Percentiles rank a stretch among this genome's conserved stretches.
Evolutionary conservation across 768 basidiomycete species (phyloP).

Genomic region (Gautieria morchelliformis): DNA sequence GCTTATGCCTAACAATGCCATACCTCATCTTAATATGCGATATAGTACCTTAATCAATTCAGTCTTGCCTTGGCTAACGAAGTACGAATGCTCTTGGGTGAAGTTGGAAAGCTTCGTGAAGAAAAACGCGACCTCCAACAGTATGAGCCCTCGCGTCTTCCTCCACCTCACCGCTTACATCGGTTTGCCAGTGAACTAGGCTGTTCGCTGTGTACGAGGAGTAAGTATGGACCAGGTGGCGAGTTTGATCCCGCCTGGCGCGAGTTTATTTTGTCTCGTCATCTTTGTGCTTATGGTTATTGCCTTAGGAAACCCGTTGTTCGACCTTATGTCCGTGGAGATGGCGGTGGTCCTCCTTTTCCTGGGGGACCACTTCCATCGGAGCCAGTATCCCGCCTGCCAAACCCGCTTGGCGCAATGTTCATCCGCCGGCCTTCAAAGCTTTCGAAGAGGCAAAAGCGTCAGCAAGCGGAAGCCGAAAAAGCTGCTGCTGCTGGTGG

Average conservation of each 20-base stretch:
- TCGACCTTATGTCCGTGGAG: constrained; percentile 19
- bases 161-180: not conserved
- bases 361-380: constrained; percentile 18
- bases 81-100: constrained; percentile 72
- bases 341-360: not conserved
- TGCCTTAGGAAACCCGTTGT: constrained; percentile 31
- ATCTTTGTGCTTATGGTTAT: constrained; percentile 1
- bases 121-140: constrained; percentile 69
- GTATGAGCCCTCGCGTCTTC: constrained; percentile 37
- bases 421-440: constrained; percentile 48
- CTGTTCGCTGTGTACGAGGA: constrained; percentile 53
- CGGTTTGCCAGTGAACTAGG: constrained; percentile 55
- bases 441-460: constrained; percentile 5
- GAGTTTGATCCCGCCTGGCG: constrained; percentile 78
- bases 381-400: constrained; percentile 40
- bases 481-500: constrained; percentile 1
- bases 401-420: constrained; percentile 55
- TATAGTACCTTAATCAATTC: constrained; percentile 70
- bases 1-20: not conserved
- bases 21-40: not conserved
- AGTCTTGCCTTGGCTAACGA: constrained; percentile 76
- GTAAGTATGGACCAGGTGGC: constrained; percentile 77
- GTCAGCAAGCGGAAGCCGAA: constrained; percentile 2
- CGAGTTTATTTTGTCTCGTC: not conserved
- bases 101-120: constrained; percentile 77